Evolutionary conservation across 805 yeast species (phyloP).

Genomic region (Lachancea nothofagi): DNA sequence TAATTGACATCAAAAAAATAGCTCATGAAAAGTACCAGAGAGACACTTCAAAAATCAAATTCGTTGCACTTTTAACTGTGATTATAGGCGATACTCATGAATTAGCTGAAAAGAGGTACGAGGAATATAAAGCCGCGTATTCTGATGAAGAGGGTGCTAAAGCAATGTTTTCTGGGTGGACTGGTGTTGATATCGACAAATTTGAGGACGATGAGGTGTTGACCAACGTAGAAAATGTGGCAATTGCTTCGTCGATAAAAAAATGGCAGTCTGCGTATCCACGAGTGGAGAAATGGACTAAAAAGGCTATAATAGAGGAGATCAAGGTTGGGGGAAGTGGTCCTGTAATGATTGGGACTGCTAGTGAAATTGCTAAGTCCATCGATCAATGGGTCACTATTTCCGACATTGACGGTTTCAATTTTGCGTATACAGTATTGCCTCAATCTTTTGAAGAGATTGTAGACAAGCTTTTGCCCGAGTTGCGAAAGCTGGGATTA

Average conservation of each 20-base stretch:
- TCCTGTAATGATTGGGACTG: conserved; percentile 33
- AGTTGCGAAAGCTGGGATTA: conserved; percentile 31
- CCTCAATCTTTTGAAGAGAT: conserved; percentile 37
- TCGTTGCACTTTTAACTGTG: conserved; percentile 32
- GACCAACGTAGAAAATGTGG: conserved; percentile 32
- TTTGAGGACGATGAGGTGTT: conserved; percentile 33
- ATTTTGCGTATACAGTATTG: conserved; percentile 35
- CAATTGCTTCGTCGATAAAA: conserved; percentile 32
- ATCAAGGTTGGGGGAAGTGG: conserved; percentile 26
- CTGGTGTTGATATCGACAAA: conserved; percentile 37
- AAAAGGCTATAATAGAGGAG: conserved; percentile 21
- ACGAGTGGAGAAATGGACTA: conserved; percentile 16
- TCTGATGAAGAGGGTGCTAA: conserved; percentile 40
- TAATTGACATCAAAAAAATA: conserved; percentile 30
- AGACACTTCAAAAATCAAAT: conserved; percentile 34
- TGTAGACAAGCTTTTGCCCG: conserved; percentile 35
- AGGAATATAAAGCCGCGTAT: conserved; percentile 25
- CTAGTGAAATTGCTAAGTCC: conserved; percentile 37
- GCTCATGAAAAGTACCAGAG: conserved; percentile 32
- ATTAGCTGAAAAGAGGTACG: conserved; percentile 33
- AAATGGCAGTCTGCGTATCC: conserved; percentile 33
- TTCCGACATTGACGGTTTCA: conserved; percentile 41
- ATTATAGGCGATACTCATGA: conserved; percentile 38
- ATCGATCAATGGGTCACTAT: conserved; percentile 37
- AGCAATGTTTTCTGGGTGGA: conserved; percentile 39